phyloP scores from a whole-genome alignment of 148 eudicot species.

The Dianthus caryophyllus region DNA sequence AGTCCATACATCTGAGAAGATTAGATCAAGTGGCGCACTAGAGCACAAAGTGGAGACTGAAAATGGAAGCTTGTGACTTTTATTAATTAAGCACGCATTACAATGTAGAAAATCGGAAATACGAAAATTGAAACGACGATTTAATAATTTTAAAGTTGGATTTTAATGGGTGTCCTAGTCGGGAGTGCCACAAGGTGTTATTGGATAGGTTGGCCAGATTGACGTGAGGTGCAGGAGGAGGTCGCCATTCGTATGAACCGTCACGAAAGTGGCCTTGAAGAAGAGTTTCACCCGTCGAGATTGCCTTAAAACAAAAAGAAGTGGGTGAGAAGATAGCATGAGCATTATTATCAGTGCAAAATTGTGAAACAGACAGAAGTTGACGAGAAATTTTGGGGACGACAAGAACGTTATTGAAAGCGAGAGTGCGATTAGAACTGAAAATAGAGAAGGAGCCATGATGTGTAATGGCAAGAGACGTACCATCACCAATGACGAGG shows the following conservation, averaged over 20 bases:
- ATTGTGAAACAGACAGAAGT: too few relatives aligned
- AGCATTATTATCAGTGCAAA: background rate
- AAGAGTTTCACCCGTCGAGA: background rate
- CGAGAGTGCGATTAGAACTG: background rate
- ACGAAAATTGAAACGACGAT: background rate
- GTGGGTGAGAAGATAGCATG: background rate
- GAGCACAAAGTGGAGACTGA: too few relatives aligned
- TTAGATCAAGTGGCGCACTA: background rate
- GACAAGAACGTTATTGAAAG: background rate
- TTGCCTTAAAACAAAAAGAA: background rate
- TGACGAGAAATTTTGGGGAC: background rate
- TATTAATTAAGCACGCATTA: background rate
- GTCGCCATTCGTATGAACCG: background rate
- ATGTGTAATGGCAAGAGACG: background rate
- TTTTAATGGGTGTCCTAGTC: background rate
- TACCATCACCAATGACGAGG: too few relatives aligned
- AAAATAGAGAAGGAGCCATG: background rate
- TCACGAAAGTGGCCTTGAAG: background rate
- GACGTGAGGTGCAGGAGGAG: background rate
- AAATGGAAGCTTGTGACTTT: constrained; percentile 1
- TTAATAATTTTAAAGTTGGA: background rate
- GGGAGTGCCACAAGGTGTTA: background rate
- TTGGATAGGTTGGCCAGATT: too few relatives aligned
- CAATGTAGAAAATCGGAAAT: background rate
- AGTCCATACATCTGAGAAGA: background rate